phyloP scores from a whole-genome alignment of 2,329 filamentous ascomycete species.

The Pyrenophora seminiperda region DNA sequence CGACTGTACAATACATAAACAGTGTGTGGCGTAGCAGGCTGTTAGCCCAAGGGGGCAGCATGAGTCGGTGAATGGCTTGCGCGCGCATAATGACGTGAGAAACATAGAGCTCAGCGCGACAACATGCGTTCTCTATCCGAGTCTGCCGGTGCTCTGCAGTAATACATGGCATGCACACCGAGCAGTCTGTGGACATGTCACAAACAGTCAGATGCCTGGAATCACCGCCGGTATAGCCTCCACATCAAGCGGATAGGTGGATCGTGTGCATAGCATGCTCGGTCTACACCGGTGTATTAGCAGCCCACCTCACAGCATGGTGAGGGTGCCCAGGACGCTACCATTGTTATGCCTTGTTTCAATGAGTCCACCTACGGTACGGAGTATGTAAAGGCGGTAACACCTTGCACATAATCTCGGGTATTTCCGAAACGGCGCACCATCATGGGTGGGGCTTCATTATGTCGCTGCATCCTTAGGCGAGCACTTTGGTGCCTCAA shows the following conservation, averaged over 20 bases:
- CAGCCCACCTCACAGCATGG: conserved; percentile 1
- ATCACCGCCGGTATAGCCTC: background rate
- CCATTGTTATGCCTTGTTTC: conserved; percentile 6
- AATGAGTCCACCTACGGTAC: background rate
- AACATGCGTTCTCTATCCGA: too few relatives aligned
- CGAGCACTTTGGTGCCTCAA: conserved; percentile 8
- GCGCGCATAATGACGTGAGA: too few relatives aligned
- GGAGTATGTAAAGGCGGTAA: conserved; percentile 12
- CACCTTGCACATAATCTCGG: conserved; percentile 31
- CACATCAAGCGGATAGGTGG: background rate
- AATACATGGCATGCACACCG: background rate
- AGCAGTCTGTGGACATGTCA: conserved; percentile 3
- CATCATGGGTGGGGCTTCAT: conserved; percentile 29
- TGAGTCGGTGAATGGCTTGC: too few relatives aligned
- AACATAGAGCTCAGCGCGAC: too few relatives aligned
- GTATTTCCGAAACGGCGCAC: conserved; percentile 27
- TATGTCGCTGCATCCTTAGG: conserved; percentile 25
- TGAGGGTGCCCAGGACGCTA: conserved; percentile 1
- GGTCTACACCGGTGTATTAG: background rate
- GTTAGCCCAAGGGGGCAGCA: too few relatives aligned
- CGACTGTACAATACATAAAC: too few relatives aligned
- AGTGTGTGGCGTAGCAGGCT: too few relatives aligned
- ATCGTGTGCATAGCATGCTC: conserved; percentile 3
- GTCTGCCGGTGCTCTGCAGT: too few relatives aligned
- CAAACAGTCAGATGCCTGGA: conserved; percentile 7